Percentiles rank a stretch among this genome's conserved stretches.
Conservation (phyloP, 1,284 basidiomycete species). For the Tylopilus orsonianus region DNA sequence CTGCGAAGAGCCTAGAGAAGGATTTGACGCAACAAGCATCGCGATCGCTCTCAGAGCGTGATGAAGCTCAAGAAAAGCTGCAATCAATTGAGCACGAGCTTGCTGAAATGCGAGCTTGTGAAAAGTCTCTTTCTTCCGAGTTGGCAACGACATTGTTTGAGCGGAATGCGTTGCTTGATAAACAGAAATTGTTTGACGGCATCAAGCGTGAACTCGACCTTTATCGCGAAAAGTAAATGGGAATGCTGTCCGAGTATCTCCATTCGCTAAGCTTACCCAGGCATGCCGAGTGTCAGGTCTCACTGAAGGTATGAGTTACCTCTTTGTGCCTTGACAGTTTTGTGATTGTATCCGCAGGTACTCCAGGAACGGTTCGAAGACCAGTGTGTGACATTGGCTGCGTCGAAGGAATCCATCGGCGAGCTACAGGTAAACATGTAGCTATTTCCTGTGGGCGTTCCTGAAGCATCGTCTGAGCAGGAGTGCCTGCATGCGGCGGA, state of each 20-base stretch:
- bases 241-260: background rate
- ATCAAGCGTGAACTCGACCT: slow-evolving; percentile 22
- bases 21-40: slow-evolving; percentile 30
- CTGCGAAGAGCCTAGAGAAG: slow-evolving; percentile 28
- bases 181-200: slow-evolving; percentile 22
- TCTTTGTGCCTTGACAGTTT: background rate
- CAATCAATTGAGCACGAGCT: slow-evolving; percentile 16
- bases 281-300: slow-evolving; percentile 33
- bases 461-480: slow-evolving; percentile 9
- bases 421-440: slow-evolving; percentile 48
- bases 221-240: slow-evolving; percentile 28
- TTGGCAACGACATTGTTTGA: slow-evolving; percentile 21
- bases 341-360: slow-evolving; percentile 33
- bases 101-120: slow-evolving; percentile 18
- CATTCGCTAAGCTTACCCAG: slow-evolving; percentile 12
- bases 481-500: slow-evolving; percentile 24
- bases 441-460: background rate
- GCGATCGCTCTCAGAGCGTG: slow-evolving; percentile 29
- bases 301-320: slow-evolving; percentile 27
- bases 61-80: slow-evolving; percentile 19
- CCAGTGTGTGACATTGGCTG: slow-evolving; percentile 48
- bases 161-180: slow-evolving; percentile 22
- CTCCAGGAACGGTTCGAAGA: slow-evolving; percentile 64
- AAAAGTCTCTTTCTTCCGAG: slow-evolving; percentile 20
- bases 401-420: slow-evolving; percentile 52